Evolutionary conservation across 495 filamentous ascomycete species (phyloP).

Genomic region (Sabuloglossum arenarium): DNA sequence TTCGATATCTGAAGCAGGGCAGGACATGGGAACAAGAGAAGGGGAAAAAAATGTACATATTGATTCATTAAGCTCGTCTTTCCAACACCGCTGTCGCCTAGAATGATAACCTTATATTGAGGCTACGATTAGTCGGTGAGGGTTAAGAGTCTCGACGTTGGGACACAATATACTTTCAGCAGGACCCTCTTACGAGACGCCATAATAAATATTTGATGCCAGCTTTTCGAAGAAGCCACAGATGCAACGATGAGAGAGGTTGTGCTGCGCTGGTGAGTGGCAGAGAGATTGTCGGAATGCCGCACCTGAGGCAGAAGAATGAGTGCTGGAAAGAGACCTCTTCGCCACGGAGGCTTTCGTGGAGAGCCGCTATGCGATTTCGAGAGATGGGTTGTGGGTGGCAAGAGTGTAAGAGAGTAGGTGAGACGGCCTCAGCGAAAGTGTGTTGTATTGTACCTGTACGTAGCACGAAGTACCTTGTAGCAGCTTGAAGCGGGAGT

Average conservation of each 20-base stretch:
- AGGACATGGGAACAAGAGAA: too few relatives aligned
- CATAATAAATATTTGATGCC: conserved; percentile 27
- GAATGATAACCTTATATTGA: conserved; percentile 66
- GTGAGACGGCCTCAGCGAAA: too few relatives aligned
- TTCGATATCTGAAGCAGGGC: too few relatives aligned
- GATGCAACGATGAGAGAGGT: not conserved
- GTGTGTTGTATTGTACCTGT: too few relatives aligned
- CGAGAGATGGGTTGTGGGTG: too few relatives aligned
- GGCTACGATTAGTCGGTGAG: conserved; percentile 10
- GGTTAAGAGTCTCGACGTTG: conserved; percentile 1
- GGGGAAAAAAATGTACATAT: conserved; percentile 54
- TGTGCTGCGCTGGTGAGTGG: not conserved
- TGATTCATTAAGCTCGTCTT: conserved; percentile 99
- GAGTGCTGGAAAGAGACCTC: not conserved
- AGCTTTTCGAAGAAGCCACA: not conserved
- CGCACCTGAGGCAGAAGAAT: not conserved
- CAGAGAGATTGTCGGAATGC: not conserved
- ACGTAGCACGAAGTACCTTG: not conserved
- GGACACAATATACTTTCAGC: conserved; percentile 48
- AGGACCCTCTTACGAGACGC: conserved; percentile 92
- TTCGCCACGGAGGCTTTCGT: not conserved
- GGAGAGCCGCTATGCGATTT: not conserved
- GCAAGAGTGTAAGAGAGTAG: too few relatives aligned
- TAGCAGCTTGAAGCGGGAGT: not conserved
- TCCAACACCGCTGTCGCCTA: conserved; percentile 93